phyloP scores from a whole-genome alignment of 306 rosid species.

The Spatholobus suberectus region DNA sequence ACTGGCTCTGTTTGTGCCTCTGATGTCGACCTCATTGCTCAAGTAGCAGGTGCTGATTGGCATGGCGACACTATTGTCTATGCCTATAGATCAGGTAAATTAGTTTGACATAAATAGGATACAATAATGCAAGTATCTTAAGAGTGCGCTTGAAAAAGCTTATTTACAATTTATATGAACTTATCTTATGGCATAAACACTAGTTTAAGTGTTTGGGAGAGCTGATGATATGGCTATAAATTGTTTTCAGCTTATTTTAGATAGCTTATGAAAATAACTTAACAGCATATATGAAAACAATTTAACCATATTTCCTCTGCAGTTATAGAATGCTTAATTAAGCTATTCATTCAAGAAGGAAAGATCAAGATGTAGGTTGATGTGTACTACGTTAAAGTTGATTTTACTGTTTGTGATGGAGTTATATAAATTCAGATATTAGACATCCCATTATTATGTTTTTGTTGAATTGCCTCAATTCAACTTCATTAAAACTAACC shows the following conservation, averaged over 20 bases:
- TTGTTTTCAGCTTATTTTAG: neutral
- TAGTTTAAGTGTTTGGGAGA: neutral
- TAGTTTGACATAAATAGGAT: neutral
- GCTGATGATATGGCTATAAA: neutral
- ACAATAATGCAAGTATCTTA: neutral
- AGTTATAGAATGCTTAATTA: neutral
- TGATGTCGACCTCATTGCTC: too few relatives aligned
- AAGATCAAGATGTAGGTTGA: neutral
- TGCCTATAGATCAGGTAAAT: too few relatives aligned
- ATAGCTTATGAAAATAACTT: neutral
- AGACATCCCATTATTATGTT: neutral
- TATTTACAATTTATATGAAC: neutral
- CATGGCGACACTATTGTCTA: too few relatives aligned
- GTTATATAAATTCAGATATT: neutral
- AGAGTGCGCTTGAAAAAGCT: neutral
- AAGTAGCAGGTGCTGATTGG: too few relatives aligned
- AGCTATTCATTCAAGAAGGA: neutral
- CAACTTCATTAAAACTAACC: neutral
- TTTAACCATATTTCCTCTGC: neutral
- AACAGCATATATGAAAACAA: neutral
- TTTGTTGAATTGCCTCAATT: conserved; percentile 18
- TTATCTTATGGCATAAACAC: neutral
- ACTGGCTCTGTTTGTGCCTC: too few relatives aligned
- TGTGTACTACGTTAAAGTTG: neutral
- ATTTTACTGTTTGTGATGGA: neutral